Base-by-base conservation (phyloP, 108 stramenopile genomes). In the Conticribra weissflogii region DNA sequence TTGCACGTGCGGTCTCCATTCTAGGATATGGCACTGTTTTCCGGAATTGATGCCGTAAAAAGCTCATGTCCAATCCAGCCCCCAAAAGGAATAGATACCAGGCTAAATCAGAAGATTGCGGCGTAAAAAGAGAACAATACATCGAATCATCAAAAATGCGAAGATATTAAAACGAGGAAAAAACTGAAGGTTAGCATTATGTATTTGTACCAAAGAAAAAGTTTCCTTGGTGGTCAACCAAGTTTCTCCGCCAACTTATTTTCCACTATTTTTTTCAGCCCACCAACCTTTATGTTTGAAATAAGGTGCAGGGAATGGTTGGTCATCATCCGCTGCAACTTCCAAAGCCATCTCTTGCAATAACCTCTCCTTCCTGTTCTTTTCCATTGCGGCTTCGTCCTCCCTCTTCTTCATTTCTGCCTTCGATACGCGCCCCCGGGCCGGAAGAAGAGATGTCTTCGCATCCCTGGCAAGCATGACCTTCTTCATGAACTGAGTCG, bases 331-430 rank as follows among this genome's bases (percentile, higher is more conserved):
- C 1, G 90, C 94, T 28, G 90, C 88, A 22, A 92, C 91, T 70
- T 95, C 94, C 91, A 94, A 89, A 4, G 79, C 81, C 54, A 86
- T 83, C 66, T 94, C 92, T 58, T 91, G 76, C 15, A 94, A 58
- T 46, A 63, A 62, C 54, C 79, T 54, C 41, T 76, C 69, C 19
- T 52, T 59, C 21, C 72, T 81, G 50, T 59, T 82, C 33, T 62
- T 46, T 62, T 73, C 78, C 44, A 58, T 73, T 47, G 80, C 56
- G 32, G 41, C 65, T 68, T 72, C 72, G 27, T 83, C 76, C 24
- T 19, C 74, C 47, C 52, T 55, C 46, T 29, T 57, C 57, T 67
- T 49, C 23, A 78, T 44, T 41, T 62, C 52, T 22, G 56, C 47
- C 61, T 71, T 71, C 44, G 69, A 72, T 16, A 64, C 59, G 18